A percentile compares a stretch with the other conserved stretches of the same genome.
phyloP scores from a whole-genome alignment of 495 filamentous ascomycete species.

The Penicillium antarcticum region DNA sequence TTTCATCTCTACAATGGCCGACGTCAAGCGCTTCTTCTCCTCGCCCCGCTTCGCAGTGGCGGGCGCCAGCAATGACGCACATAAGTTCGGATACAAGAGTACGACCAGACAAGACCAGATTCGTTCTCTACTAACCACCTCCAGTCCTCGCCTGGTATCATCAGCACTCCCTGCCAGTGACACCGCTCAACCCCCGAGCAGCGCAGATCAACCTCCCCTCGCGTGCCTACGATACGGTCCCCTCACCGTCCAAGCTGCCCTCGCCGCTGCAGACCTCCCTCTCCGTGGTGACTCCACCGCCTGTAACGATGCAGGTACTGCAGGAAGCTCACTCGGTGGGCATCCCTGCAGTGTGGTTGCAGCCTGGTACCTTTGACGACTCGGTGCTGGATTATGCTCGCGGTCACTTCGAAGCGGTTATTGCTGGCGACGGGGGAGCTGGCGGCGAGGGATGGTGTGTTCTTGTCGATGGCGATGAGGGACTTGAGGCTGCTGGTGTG shows the following conservation, averaged over 20 bases:
- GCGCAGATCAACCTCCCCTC: slow-evolving; percentile 54
- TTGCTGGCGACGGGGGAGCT: slow-evolving; percentile 65
- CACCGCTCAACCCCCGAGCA: slow-evolving; percentile 75
- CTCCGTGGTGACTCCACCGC: slow-evolving; percentile 83
- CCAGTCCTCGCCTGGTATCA: slow-evolving; percentile 89
- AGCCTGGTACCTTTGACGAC: slow-evolving; percentile 83
- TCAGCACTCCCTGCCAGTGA: slow-evolving; percentile 67
- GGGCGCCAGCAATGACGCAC: slow-evolving; percentile 77
- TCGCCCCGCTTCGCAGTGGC: slow-evolving; percentile 84
- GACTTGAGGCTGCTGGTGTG: slow-evolving; percentile 57
- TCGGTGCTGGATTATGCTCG: slow-evolving; percentile 65
- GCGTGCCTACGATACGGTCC: slow-evolving; percentile 57
- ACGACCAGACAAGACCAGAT: slow-evolving; percentile 1
- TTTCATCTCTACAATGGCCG: slow-evolving; percentile 30
- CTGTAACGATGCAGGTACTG: slow-evolving; percentile 64
- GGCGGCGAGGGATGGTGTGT: slow-evolving; percentile 87
- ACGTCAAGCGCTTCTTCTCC: slow-evolving; percentile 76
- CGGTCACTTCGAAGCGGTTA: slow-evolving; percentile 61
- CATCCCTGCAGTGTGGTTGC: slow-evolving; percentile 81
- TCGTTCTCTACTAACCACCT: slow-evolving; percentile 7
- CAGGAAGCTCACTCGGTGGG: slow-evolving; percentile 77
- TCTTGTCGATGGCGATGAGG: slow-evolving; percentile 80
- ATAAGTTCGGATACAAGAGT: slow-evolving; percentile 93
- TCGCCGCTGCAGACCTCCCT: slow-evolving; percentile 66
- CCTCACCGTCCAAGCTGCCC: slow-evolving; percentile 60